Base-by-base conservation (phyloP, 805 yeast genomes). In the Ogataea ganodermae region DNA sequence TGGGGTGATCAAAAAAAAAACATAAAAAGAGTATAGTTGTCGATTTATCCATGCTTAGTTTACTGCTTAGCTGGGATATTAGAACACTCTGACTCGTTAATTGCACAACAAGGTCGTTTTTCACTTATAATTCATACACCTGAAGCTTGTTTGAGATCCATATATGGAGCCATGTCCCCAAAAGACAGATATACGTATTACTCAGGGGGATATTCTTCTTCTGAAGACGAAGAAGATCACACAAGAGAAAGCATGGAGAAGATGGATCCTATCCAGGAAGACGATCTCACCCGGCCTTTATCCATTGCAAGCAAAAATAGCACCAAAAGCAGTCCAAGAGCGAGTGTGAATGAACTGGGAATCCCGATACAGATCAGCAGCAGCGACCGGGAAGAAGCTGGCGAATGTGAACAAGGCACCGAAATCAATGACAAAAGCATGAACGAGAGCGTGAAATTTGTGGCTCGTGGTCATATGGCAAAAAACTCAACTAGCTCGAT, bases 181-280 rank as follows among this genome's bases (percentile, higher is more conserved):
- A 41, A 46, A 14, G 39, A 42, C 18, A 42, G 42, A 22, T 44
- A 50, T 24, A 31, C 45, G 13, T 50, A 50, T 35, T 50, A 46
- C 24, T 20, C 42, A 3, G 48, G 49, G 4, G 49, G 46, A 13
- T 45, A 44, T 33, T 45, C 52, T 3, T 45, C 52, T 13, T 42
- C 47, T 16, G 54, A 50, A 12, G 51, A 50, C 27, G 49, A 47
- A 13, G 48, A 41, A n/a, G 46, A 36, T 2, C 28, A 30, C 10
- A 4, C 4, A 8, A 38, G 23, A 2, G 39, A 33, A 9, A 26
- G 10, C n/a, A 17, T 32, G 6, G n/a, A 6, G 5, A 17, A 21
- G n/a, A 22, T 30, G 28, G 36, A 30, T 1, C 37, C 33, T 2
- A 32, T 24, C 14, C 38, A 46, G 26, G 49, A 40, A 20, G 36